These are phyloP conservation scores for Mrakia gelida DNA, from an alignment of 768 basidiomycete species.

Conservation along the genomic window DNA sequence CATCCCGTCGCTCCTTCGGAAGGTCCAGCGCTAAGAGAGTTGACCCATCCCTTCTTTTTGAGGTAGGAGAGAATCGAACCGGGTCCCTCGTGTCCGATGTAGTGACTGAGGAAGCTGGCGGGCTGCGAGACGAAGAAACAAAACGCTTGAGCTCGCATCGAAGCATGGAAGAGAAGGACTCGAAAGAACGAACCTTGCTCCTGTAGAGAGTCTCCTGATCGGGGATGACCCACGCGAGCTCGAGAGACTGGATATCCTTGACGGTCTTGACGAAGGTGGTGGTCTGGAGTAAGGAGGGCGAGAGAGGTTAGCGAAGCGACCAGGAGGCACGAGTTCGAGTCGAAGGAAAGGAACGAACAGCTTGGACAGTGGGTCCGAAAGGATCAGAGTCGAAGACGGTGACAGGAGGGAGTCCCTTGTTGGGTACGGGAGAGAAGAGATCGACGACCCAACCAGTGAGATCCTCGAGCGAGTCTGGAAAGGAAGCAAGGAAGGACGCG, in stretches of 20 bases:
- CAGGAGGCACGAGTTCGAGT: not conserved
- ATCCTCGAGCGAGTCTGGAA: conserved; percentile 68
- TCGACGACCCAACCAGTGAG: conserved; percentile 59
- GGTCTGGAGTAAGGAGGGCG: conserved; percentile 37
- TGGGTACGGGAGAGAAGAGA: conserved; percentile 67
- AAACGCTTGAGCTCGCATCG: not conserved
- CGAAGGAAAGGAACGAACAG: conserved; percentile 21
- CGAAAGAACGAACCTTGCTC: conserved; percentile 52
- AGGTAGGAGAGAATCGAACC: conserved; percentile 88
- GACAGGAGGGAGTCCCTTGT: conserved; percentile 51
- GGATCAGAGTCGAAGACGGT: conserved; percentile 36
- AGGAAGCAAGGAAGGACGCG: not conserved
- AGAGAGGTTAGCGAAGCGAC: not conserved
- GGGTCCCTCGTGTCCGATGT: conserved; percentile 69
- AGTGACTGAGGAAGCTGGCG: conserved; percentile 69
- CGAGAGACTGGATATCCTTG: conserved; percentile 76
- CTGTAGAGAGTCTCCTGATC: conserved; percentile 47
- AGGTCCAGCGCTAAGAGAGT: conserved; percentile 63
- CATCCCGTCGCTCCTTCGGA: conserved; percentile 69
- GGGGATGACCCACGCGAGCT: conserved; percentile 54
- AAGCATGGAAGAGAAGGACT: not conserved
- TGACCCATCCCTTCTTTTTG: conserved; percentile 83
- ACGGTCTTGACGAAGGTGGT: conserved; percentile 69
- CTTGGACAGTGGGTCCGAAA: conserved; percentile 34
- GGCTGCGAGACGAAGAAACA: conserved; percentile 45